A percentile compares a stretch with the other conserved stretches of the same genome.
Conservation (phyloP, 345 rosid species). For the Crucihimalaya himalaica region DNA sequence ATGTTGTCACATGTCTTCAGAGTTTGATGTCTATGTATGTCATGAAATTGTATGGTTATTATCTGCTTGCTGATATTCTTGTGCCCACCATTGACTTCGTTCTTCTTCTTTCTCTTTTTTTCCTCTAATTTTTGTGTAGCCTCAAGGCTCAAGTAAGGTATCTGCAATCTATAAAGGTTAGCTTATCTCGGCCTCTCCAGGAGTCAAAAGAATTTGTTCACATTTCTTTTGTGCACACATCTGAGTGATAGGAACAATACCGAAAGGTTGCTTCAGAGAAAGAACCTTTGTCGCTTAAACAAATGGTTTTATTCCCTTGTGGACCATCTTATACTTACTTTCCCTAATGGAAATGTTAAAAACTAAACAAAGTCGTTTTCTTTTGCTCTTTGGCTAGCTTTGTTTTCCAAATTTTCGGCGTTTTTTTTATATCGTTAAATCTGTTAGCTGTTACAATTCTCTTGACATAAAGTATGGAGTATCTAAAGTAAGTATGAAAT, state of each 20-base stretch:
- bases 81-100: constrained; percentile 29
- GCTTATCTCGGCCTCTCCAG: constrained; percentile 8
- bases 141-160: constrained; percentile 40
- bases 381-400: constrained; percentile 22
- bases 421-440: constrained; percentile 19
- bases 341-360: constrained; percentile 27
- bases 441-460: constrained; percentile 13
- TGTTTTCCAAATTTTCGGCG: constrained; percentile 34
- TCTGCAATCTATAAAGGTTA: constrained; percentile 16
- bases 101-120: constrained; percentile 3
- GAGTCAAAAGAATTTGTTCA: constrained; percentile 27
- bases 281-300: constrained; percentile 33
- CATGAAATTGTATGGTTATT: constrained; percentile 21
- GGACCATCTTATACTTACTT: constrained; percentile 36
- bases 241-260: constrained; percentile 33
- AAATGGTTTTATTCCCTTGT: constrained; percentile 19
- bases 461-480: constrained; percentile 17
- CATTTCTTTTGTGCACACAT: constrained; percentile 13
- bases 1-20: constrained; percentile 24
- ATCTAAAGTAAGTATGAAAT: constrained; percentile 9
- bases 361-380: constrained; percentile 21
- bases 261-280: constrained; percentile 44
- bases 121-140: constrained; percentile 11
- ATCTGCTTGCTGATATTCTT: constrained; percentile 24
- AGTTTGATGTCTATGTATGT: constrained; percentile 26